phyloP scores from a whole-genome alignment of 1,284 basidiomycete genomes.

The Cerrena zonata region DNA sequence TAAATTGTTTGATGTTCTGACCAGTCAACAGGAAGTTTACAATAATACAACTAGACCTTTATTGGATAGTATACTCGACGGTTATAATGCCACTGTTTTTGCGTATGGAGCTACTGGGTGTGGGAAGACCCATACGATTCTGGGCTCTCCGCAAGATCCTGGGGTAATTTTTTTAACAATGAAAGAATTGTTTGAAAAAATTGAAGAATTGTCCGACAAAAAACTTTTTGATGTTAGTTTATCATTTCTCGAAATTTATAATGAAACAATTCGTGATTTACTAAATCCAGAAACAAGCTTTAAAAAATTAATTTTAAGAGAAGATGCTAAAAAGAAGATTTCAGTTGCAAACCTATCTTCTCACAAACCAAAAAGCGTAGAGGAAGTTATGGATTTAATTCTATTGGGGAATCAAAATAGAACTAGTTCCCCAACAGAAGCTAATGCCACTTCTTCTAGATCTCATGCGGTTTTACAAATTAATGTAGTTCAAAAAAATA shows the following conservation, averaged over 20 bases:
- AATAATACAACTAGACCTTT: constrained; percentile 79
- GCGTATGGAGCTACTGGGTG: constrained; percentile 97
- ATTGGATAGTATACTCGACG: constrained; percentile 78
- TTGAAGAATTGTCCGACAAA: constrained; percentile 78
- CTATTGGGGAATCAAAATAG: constrained; percentile 80
- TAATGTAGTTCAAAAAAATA: constrained; percentile 81
- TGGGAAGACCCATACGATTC: constrained; percentile 97
- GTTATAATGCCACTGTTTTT: constrained; percentile 95
- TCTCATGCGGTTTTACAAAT: constrained; percentile 95
- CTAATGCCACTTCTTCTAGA: constrained; percentile 90
- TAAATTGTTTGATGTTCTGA: constrained; percentile 76
- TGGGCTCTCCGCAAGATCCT: constrained; percentile 78
- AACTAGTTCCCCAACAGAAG: constrained; percentile 88
- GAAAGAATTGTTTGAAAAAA: constrained; percentile 87
- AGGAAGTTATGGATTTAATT: constrained; percentile 90
- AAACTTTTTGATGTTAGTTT: constrained; percentile 81
- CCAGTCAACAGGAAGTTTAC: constrained; percentile 82
- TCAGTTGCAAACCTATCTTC: constrained; percentile 76
- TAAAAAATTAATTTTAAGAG: too few species aligned
- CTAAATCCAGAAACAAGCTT: constrained; percentile 68
- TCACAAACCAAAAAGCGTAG: constrained; percentile 74
- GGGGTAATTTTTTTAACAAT: constrained; percentile 95
- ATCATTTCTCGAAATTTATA: constrained; percentile 95
- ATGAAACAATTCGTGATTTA: constrained; percentile 95
- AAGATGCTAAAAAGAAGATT: constrained; percentile 74